These are phyloP conservation scores for Drechmeria coniospora DNA, from an alignment of 2,329 filamentous ascomycete species.

Conservation along the genomic window DNA sequence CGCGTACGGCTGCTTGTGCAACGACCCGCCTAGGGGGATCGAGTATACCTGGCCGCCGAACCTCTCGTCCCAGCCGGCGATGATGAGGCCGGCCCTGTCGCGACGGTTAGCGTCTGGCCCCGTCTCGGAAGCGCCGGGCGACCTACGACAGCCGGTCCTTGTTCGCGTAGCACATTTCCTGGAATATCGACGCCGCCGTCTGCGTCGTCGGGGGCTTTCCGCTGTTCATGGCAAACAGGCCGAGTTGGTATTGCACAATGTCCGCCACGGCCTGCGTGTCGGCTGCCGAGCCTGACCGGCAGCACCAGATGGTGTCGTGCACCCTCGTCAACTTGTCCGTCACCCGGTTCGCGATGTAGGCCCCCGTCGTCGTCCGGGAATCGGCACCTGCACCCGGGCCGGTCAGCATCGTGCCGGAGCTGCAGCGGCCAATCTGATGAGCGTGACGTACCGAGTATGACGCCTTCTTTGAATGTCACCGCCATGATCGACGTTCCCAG, in stretches of 20 bases:
- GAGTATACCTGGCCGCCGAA: slow-evolving; percentile 96
- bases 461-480: slow-evolving; percentile 95
- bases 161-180: slow-evolving; percentile 96
- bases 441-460: slow-evolving; percentile 58
- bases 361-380: slow-evolving; percentile 90
- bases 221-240: slow-evolving; percentile 81
- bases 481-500: slow-evolving; percentile 99
- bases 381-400: slow-evolving; percentile 51
- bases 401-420: slow-evolving; percentile 7
- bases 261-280: slow-evolving; percentile 97
- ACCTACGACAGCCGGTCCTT: slow-evolving; percentile 80
- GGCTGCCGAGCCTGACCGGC: slow-evolving; percentile 89
- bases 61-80: slow-evolving; percentile 91
- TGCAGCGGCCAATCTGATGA: no score
- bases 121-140: background rate
- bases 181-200: slow-evolving; percentile 89
- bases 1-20: slow-evolving; percentile 93
- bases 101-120: slow-evolving; percentile 5
- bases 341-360: slow-evolving; percentile 97
- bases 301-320: slow-evolving; percentile 99
- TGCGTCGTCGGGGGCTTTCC: slow-evolving; percentile 85
- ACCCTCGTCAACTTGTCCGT: slow-evolving; percentile 98
- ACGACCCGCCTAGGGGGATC: slow-evolving; percentile 86
- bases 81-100: slow-evolving; percentile 80
- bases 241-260: slow-evolving; percentile 92